Base-by-base conservation (phyloP, 192 early-diverging fungal species). In the Backusella australiensis region DNA sequence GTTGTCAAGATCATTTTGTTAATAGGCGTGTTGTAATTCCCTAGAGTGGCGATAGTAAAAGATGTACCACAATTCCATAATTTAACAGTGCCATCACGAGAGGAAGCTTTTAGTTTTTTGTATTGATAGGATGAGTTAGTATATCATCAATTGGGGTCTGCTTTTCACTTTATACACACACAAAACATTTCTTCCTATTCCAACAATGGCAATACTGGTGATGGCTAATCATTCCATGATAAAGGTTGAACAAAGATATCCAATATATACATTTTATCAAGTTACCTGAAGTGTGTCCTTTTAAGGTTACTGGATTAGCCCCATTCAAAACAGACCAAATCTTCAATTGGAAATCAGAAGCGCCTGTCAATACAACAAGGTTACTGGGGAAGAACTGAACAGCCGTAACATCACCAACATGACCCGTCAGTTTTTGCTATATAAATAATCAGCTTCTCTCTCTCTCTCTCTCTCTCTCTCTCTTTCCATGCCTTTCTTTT, bases 271-370 rank as follows among this genome's bases (percentile, higher is more conserved):
- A 12, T 21, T 49, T 19, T n/a, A 49, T n/a, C 46, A 7, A 49
- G 0, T 49, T 66, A 85, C 88, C 82, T 69, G 83, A 83, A 4
- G 83, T 88, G 77, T 94, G 93, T 23, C 92, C 93, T 21, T 79
- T 86, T 66, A 94, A 80, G 8, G 91, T 92, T 4, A 91, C 90
- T 11, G 93, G 93, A 71, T 92, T 93, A 35, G 83, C 84, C 65
- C 93, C 93, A 75, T 94, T 92, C 36, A 88, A 73, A 29, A 86
- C 92, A 26, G 93, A 93, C 93, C 93, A 94, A 71, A 94, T 82
- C 41, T 89, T 88, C 7, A 93, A 76, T 42, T 87, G 86, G 78
- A 91, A 87, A 73, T 94, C 93, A 15, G 86, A 84, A 14, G 85
- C 88, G 4, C 90, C 93, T 67, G 88, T 91, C 11, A 94, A 83